Conservation (phyloP, 2,329 filamentous ascomycete species). For the Aspergillus melleus region DNA sequence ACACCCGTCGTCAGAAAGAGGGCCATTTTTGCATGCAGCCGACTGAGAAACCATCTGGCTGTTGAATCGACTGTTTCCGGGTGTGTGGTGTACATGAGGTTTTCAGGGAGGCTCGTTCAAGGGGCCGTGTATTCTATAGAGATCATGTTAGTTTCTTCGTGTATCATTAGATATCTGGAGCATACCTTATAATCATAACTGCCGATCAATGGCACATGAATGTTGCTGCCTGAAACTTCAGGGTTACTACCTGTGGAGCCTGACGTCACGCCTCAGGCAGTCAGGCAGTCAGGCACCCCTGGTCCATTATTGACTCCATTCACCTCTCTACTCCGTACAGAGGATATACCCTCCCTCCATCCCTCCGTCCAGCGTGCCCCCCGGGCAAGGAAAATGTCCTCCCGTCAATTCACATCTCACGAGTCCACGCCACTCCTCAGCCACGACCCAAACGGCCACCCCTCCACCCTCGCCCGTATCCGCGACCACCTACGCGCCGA, state of each 20-base stretch:
- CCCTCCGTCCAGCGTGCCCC: no score
- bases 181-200: no score
- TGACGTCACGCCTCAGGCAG: not conserved
- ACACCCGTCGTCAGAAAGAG: conserved; percentile 1
- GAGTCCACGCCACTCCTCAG: conserved; percentile 4
- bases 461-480: not conserved
- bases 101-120: not conserved
- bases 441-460: conserved; percentile 6
- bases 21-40: not conserved
- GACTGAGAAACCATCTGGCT: conserved; percentile 1
- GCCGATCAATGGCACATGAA: no score
- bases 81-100: not conserved
- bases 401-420: conserved; percentile 1
- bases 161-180: no score
- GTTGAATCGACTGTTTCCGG: not conserved
- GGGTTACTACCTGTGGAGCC: not conserved
- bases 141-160: no score
- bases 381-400: not conserved
- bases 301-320: no score
- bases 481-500: conserved; percentile 35
- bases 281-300: not conserved
- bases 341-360: no score
- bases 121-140: no score
- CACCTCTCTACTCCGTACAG: no score
- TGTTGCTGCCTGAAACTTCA: not conserved